A percentile compares a stretch with the other conserved stretches of the same genome.
These are phyloP conservation scores for Naganishia onofrii DNA, from an alignment of 768 basidiomycete genomes.

Conservation along the genomic window DNA sequence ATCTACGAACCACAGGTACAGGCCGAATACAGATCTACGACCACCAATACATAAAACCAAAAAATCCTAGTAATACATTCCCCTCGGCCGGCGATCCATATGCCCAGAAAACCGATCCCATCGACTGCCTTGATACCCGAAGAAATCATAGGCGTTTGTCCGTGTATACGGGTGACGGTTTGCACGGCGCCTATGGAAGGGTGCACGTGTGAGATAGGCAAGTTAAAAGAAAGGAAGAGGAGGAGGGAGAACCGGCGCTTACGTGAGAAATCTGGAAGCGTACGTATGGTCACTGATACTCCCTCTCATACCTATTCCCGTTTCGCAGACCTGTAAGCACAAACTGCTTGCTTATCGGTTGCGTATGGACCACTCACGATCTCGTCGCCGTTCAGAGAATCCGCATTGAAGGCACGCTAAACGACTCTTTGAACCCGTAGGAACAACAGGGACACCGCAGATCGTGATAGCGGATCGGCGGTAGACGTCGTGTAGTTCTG, in stretches of 20 bases:
- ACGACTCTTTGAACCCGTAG: background rate
- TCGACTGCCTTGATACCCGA: background rate
- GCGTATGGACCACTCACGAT: background rate
- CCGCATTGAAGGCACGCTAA: conserved; percentile 9
- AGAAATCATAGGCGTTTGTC: background rate
- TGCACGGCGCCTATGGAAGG: background rate
- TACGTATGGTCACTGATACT: background rate
- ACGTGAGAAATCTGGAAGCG: background rate
- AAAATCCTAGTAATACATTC: background rate
- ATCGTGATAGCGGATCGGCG: background rate
- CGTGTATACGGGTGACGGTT: background rate
- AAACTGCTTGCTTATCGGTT: background rate
- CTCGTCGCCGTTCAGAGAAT: background rate
- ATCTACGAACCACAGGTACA: too few relatives aligned
- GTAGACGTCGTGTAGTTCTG: conserved; percentile 7
- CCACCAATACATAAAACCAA: background rate
- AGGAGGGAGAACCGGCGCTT: background rate
- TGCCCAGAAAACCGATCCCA: conserved; percentile 9
- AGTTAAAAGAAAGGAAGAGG: too few relatives aligned
- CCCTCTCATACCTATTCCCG: background rate
- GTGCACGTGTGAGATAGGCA: background rate
- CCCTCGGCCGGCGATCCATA: background rate
- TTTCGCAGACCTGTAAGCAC: background rate
- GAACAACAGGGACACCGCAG: conserved; percentile 3
- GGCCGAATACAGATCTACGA: too few relatives aligned